phyloP scores from a whole-genome alignment of 1,139 yeast species.

The Hansenula lynferdii region DNA sequence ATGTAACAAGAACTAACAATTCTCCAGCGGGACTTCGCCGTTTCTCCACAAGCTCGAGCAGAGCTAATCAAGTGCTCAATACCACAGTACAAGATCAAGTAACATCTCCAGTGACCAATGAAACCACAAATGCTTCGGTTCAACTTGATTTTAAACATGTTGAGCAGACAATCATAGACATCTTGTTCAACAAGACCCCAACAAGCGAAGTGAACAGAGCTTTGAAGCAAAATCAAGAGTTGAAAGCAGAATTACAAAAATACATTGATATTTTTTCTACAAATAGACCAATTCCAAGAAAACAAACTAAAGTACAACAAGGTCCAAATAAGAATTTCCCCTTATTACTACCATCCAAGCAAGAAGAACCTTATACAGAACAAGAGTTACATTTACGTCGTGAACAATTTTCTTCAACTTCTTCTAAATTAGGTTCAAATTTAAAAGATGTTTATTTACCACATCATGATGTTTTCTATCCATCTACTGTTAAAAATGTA shows the following conservation, averaged over 20 bases:
- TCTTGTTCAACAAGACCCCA: not conserved
- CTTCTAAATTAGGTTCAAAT: constrained; percentile 59
- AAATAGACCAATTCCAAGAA: constrained; percentile 8
- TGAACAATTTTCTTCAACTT: constrained; percentile 8
- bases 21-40: not conserved
- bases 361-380: constrained; percentile 52
- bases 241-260: not conserved
- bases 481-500: constrained; percentile 52
- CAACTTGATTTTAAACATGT: not conserved
- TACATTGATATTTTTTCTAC: not conserved
- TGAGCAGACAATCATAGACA: not conserved
- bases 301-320: constrained; percentile 5
- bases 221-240: not conserved
- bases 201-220: not conserved
- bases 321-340: constrained; percentile 24
- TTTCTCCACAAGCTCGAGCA: not conserved
- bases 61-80: too few species aligned
- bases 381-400: constrained; percentile 79
- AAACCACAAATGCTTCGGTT: too few species aligned
- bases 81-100: too few species aligned
- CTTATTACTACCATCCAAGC: constrained; percentile 27
- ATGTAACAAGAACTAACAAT: too few species aligned
- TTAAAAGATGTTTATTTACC: constrained; percentile 64
- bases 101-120: too few species aligned
- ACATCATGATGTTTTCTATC: constrained; percentile 56